These are phyloP conservation scores for Yamadazyma friedrichii DNA, from an alignment of 1,139 yeast species.

Conservation along the genomic window DNA sequence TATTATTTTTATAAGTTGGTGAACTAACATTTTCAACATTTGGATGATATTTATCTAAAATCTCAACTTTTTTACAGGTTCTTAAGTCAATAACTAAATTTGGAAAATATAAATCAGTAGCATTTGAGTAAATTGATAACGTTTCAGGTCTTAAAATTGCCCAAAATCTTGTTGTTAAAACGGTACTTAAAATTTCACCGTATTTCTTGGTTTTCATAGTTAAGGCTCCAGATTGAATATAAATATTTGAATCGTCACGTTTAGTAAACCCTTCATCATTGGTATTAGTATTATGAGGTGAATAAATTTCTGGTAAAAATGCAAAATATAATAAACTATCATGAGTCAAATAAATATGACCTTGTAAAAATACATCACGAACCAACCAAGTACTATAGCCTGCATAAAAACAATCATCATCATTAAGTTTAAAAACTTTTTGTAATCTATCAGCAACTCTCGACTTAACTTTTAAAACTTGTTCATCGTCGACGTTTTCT, in stretches of 20 bases:
- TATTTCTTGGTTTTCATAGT: conserved; percentile 49
- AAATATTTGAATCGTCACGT: conserved; percentile 30
- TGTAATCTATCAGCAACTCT: conserved; percentile 39
- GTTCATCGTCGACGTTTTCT: conserved; percentile 9
- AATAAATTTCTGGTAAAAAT: conserved; percentile 58
- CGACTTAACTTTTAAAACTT: conserved; percentile 21
- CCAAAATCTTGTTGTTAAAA: conserved; percentile 58
- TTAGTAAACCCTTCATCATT: conserved; percentile 9
- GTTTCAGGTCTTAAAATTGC: conserved; percentile 71
- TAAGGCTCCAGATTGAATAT: conserved; percentile 46
- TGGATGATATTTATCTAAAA: conserved; percentile 32
- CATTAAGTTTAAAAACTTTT: conserved; percentile 38
- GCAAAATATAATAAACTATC: conserved; percentile 74
- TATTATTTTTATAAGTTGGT: conserved; percentile 5
- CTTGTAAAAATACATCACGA: conserved; percentile 80
- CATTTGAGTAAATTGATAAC: conserved; percentile 63
- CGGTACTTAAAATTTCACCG: conserved; percentile 39
- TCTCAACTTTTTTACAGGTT: conserved; percentile 60
- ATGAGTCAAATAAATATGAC: conserved; percentile 73
- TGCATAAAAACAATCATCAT: conserved; percentile 51
- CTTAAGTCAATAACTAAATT: conserved; percentile 69
- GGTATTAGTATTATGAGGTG: conserved; percentile 2
- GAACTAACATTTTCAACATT: conserved; percentile 13
- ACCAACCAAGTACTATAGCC: conserved; percentile 78
- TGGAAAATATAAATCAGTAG: conserved; percentile 85